A percentile compares a stretch with the other conserved stretches of the same genome.
phyloP scores from a whole-genome alignment of 1,139 yeast genomes.

The Geotrichum europaeum region DNA sequence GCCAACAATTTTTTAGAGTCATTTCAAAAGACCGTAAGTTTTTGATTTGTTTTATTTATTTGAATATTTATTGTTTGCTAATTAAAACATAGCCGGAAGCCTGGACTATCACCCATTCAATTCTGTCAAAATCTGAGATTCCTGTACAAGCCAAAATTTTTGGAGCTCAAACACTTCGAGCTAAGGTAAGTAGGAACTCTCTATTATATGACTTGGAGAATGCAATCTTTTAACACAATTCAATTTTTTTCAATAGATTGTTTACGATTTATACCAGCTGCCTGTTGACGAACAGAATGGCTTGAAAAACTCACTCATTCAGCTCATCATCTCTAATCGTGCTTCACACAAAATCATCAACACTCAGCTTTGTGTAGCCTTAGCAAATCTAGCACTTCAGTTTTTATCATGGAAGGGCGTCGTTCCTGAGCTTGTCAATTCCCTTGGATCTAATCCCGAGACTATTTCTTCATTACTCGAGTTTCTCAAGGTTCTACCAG shows the following conservation, averaged over 20 bases:
- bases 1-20: conserved; percentile 67
- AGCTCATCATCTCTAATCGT: conserved; percentile 38
- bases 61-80: not conserved
- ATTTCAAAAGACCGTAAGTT: conserved; percentile 64
- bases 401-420: conserved; percentile 67
- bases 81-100: conserved; percentile 33
- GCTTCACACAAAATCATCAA: conserved; percentile 52
- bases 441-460: conserved; percentile 39
- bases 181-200: conserved; percentile 44
- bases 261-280: conserved; percentile 76
- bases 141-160: conserved; percentile 55
- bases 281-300: conserved; percentile 48
- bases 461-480: conserved; percentile 52
- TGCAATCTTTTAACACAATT: not conserved
- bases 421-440: conserved; percentile 55
- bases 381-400: conserved; percentile 79
- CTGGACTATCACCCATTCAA: conserved; percentile 36
- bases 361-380: conserved; percentile 72
- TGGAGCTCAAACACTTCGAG: conserved; percentile 84
- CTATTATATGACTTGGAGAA: not conserved
- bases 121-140: conserved; percentile 26
- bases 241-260: conserved; percentile 36
- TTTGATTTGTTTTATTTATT: not conserved
- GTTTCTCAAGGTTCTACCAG: conserved; percentile 82
- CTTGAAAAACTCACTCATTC: conserved; percentile 58